phyloP scores from a whole-genome alignment of 2,329 filamentous ascomycete species.

The Cercospora sp. region DNA sequence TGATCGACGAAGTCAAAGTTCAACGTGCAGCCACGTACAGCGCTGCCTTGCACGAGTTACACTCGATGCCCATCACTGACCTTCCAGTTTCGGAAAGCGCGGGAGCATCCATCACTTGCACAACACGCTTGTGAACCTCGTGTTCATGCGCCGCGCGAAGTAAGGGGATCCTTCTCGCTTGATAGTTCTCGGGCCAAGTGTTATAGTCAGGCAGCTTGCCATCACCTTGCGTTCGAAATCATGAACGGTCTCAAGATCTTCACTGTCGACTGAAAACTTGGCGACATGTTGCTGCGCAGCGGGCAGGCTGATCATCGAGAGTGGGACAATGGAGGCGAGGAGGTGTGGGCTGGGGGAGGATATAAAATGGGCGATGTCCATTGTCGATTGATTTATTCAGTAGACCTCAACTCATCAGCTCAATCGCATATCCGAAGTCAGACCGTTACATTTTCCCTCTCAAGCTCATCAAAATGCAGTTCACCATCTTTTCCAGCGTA shows the following conservation, averaged over 20 bases:
- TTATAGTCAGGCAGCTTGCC: neutral
- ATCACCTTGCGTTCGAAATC: neutral
- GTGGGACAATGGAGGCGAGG: neutral
- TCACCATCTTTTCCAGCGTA: neutral
- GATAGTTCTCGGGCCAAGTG: neutral
- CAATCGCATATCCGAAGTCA: neutral
- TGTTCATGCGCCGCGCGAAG: neutral
- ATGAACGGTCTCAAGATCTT: neutral
- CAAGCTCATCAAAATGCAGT: neutral
- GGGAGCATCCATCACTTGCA: neutral
- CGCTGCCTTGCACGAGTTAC: neutral
- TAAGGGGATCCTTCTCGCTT: neutral
- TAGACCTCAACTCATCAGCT: neutral
- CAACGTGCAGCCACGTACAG: neutral
- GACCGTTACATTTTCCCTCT: neutral
- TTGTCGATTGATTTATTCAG: neutral
- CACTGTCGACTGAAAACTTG: neutral
- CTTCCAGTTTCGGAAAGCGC: neutral
- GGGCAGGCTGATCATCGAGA: neutral
- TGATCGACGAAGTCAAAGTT: neutral
- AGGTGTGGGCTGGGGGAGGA: neutral
- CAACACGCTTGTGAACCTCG: neutral
- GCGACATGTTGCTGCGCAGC: neutral
- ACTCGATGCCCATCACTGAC: neutral
- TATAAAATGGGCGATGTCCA: neutral